Conservation (phyloP, 129 eudicot genomes). For the Sambucus nigra region DNA sequence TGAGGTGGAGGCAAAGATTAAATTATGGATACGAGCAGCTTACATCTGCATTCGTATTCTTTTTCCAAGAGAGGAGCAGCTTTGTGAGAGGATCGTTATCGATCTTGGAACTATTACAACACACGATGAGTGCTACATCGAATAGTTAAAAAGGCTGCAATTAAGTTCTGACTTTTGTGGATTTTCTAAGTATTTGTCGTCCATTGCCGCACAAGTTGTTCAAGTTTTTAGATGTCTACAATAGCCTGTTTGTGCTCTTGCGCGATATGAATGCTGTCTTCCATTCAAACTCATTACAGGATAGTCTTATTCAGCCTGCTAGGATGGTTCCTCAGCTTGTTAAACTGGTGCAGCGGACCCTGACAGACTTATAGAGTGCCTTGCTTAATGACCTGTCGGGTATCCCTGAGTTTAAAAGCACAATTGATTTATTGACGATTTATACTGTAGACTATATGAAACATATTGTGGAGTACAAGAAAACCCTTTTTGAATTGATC, state of each 20-base stretch:
- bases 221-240: conserved; percentile 2
- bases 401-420: conserved; percentile 1
- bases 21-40: conserved; percentile 1
- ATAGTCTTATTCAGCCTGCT: conserved; percentile 1
- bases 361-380: conserved; percentile 13
- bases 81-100: conserved; percentile 1
- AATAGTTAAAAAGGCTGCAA: conserved; percentile 2
- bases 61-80: neutral
- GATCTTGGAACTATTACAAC: too few relatives aligned
- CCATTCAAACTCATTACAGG: neutral
- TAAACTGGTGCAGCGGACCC: neutral
- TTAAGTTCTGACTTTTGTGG: conserved; percentile 4
- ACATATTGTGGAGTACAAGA: conserved; percentile 7
- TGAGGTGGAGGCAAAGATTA: neutral
- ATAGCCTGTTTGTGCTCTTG: neutral
- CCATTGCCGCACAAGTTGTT: conserved; percentile 1
- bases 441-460: conserved; percentile 7
- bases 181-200: neutral
- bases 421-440: neutral
- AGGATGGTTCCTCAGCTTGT: neutral
- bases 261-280: neutral
- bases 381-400: conserved; percentile 6
- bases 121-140: conserved; percentile 2
- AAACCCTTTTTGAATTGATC: conserved; percentile 9
- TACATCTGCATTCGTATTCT: neutral